Evolutionary conservation across 2,329 filamentous ascomycete species (phyloP).

Genomic region (Botrytis fragariae): DNA sequence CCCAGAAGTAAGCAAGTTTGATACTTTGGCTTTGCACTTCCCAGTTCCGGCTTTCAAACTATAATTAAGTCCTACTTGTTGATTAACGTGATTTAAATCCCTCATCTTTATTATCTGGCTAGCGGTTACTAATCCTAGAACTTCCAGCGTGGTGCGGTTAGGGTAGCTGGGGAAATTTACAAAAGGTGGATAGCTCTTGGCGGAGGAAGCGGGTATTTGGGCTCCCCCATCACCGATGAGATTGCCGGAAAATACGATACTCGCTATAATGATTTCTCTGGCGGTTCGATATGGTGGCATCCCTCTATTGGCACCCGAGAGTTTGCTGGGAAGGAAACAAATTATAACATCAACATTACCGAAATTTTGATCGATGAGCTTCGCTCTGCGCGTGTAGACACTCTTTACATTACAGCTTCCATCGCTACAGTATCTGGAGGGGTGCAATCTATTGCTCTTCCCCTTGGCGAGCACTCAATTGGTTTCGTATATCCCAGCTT

Average conservation of each 20-base stretch:
- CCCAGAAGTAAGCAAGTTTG: conserved; percentile 1
- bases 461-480: background rate
- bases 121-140: background rate
- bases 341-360: background rate
- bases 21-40: background rate
- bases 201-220: background rate
- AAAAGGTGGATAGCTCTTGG: conserved; percentile 9
- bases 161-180: conserved; percentile 4
- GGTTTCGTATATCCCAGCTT: conserved; percentile 10
- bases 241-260: background rate
- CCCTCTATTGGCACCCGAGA: background rate
- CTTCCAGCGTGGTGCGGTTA: background rate
- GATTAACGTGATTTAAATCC: too few relatives aligned
- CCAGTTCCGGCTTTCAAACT: background rate
- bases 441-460: background rate
- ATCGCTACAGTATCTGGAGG: background rate
- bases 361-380: background rate
- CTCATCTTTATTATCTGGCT: background rate
- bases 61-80: background rate
- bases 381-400: conserved; percentile 1
- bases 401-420: conserved; percentile 6
- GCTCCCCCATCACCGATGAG: conserved; percentile 2
- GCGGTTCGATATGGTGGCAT: conserved; percentile 17
- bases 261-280: conserved; percentile 1
- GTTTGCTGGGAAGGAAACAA: conserved; percentile 3